Conservation (phyloP, 768 basidiomycete species). For the Cystobasidium ongulense region DNA sequence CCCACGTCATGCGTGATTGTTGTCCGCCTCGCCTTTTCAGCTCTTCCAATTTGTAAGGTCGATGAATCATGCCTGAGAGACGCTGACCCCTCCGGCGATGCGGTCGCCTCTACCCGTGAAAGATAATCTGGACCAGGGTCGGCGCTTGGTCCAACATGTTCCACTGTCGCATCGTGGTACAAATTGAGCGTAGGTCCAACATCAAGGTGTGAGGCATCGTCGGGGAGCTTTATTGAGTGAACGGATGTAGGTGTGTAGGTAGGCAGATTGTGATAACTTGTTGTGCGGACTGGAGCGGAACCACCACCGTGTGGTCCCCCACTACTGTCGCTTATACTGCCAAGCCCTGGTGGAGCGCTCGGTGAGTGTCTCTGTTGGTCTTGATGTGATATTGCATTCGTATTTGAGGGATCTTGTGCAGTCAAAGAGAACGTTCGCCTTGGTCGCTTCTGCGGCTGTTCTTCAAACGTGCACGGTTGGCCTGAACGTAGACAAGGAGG, state of each 20-base stretch:
- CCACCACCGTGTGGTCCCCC: neutral
- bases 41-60: neutral
- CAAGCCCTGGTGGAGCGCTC: neutral
- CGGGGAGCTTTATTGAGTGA: neutral
- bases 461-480: neutral
- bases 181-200: constrained; percentile 4
- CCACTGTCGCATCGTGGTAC: constrained; percentile 8
- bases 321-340: neutral
- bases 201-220: neutral
- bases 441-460: neutral
- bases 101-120: neutral
- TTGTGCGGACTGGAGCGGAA: neutral
- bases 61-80: neutral
- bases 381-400: neutral
- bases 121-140: neutral
- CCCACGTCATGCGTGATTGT: constrained; percentile 7
- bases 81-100: neutral
- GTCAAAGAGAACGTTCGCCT: neutral
- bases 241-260: neutral
- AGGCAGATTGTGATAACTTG: neutral
- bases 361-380: neutral
- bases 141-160: constrained; percentile 11
- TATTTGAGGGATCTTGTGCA: neutral
- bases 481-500: neutral
- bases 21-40: neutral